phyloP scores from a whole-genome alignment of 1,284 basidiomycete species.

The Pascua sp. region DNA sequence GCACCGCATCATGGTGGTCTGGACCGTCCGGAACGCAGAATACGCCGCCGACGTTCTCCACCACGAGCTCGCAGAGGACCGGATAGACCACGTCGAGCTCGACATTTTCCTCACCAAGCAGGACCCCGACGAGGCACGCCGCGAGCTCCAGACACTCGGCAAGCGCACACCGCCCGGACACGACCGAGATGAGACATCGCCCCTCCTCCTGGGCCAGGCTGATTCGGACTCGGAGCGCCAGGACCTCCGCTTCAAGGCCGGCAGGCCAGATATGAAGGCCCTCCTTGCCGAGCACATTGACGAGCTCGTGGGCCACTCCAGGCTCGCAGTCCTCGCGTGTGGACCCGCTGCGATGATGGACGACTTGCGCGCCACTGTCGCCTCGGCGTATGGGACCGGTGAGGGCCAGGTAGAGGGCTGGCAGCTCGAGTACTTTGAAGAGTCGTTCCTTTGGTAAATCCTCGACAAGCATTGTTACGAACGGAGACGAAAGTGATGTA shows the following conservation, averaged over 20 bases:
- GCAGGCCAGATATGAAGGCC: conserved; percentile 23
- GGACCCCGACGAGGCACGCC: neutral
- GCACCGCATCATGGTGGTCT: conserved; percentile 18
- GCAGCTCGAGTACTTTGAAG: conserved; percentile 28
- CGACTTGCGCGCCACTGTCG: conserved; percentile 25
- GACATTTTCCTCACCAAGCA: conserved; percentile 13
- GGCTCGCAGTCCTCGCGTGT: conserved; percentile 30
- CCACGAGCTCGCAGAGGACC: conserved; percentile 17
- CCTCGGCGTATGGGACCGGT: conserved; percentile 16
- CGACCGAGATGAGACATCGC: neutral
- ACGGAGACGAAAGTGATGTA: too few species aligned
- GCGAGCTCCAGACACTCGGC: neutral
- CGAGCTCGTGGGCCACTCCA: conserved; percentile 10
- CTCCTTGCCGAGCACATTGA: conserved; percentile 13
- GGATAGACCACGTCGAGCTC: conserved; percentile 7
- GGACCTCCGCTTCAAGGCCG: conserved; percentile 1
- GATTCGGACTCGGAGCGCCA: neutral
- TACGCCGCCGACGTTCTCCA: conserved; percentile 30
- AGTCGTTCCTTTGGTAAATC: conserved; percentile 4
- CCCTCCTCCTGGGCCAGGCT: neutral
- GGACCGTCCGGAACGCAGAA: conserved; percentile 23
- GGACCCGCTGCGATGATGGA: conserved; percentile 37
- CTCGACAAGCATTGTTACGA: too few species aligned
- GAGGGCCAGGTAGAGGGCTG: conserved; percentile 15
- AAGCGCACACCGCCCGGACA: neutral